A percentile compares a stretch with the other conserved stretches of the same genome.
These are phyloP conservation scores for Trichoderma asperellum DNA, from an alignment of 2,329 filamentous ascomycete genomes.

Conservation along the genomic window DNA sequence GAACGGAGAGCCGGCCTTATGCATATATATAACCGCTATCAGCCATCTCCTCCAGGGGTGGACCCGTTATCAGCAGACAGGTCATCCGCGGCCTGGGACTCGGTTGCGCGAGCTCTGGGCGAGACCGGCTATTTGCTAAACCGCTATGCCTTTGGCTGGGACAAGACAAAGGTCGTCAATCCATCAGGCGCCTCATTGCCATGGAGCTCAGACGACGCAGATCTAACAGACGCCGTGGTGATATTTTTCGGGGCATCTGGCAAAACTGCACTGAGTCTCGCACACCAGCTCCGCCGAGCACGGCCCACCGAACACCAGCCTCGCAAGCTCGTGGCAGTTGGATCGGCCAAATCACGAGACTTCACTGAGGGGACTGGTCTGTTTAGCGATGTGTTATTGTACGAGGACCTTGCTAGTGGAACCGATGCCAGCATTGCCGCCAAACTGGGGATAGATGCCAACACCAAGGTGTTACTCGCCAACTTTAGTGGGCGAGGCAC, in stretches of 20 bases:
- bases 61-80: not conserved
- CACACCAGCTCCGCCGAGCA: conserved; percentile 1
- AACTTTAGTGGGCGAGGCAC: conserved; percentile 10
- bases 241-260: conserved; percentile 8
- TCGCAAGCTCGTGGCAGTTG: conserved; percentile 5
- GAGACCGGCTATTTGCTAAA: conserved; percentile 11
- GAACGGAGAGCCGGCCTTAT: conserved; percentile 11
- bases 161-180: not conserved
- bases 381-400: conserved; percentile 4
- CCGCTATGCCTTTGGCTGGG: conserved; percentile 6
- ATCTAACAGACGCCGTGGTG: conserved; percentile 5
- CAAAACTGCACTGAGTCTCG: conserved; percentile 3
- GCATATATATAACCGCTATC: conserved; percentile 10
- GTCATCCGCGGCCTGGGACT: not conserved
- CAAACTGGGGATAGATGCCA: conserved; percentile 3
- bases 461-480: conserved; percentile 4
- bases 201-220: not conserved
- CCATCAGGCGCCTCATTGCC: not conserved
- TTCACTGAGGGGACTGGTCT: conserved; percentile 1
- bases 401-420: not conserved
- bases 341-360: not conserved
- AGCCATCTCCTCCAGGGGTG: not conserved
- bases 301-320: not conserved
- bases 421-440: not conserved
- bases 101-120: not conserved